Evolutionary conservation across 352 stramenopile genomes (phyloP).

Genomic region (Phytophthora sojae): DNA sequence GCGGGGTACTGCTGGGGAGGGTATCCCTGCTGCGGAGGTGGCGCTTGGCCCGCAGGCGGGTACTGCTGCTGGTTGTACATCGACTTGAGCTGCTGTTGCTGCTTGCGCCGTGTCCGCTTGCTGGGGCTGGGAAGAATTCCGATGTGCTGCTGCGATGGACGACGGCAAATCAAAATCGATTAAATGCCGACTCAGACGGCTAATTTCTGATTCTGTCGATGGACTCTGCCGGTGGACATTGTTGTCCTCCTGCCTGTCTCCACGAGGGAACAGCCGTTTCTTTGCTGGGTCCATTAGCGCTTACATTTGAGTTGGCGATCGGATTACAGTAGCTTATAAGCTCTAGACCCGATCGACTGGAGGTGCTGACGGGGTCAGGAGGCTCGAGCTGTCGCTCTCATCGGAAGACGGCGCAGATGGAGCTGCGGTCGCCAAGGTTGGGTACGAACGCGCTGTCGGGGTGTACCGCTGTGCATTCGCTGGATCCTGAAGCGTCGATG

Average conservation of each 20-base stretch:
- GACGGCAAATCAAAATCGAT: slow-evolving; percentile 30
- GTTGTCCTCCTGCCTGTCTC: too few relatives aligned
- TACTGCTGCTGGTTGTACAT: slow-evolving; percentile 33
- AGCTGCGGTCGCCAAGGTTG: not conserved
- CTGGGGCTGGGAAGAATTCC: slow-evolving; percentile 8
- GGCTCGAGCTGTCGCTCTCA: not conserved
- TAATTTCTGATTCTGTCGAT: slow-evolving; percentile 24
- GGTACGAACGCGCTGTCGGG: not conserved
- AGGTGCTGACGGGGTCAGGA: slow-evolving; percentile 6
- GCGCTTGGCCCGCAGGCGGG: slow-evolving; percentile 10
- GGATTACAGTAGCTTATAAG: too few relatives aligned
- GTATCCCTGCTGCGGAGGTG: slow-evolving; percentile 28
- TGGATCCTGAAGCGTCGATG: not conserved
- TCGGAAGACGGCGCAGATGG: slow-evolving; percentile 1
- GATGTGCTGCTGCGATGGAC: slow-evolving; percentile 20
- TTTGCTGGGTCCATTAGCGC: not conserved
- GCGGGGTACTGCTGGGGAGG: slow-evolving; percentile 34
- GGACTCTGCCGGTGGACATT: too few relatives aligned
- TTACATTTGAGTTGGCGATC: not conserved
- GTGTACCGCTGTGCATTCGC: not conserved
- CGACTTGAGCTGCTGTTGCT: not conserved
- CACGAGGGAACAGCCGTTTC: not conserved
- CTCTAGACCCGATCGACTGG: not conserved
- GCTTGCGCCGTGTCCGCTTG: slow-evolving; percentile 13
- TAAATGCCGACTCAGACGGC: slow-evolving; percentile 23